Evolutionary conservation across 2,329 filamentous ascomycete species (phyloP).

Genomic region (Arthrobotrys iridis): DNA sequence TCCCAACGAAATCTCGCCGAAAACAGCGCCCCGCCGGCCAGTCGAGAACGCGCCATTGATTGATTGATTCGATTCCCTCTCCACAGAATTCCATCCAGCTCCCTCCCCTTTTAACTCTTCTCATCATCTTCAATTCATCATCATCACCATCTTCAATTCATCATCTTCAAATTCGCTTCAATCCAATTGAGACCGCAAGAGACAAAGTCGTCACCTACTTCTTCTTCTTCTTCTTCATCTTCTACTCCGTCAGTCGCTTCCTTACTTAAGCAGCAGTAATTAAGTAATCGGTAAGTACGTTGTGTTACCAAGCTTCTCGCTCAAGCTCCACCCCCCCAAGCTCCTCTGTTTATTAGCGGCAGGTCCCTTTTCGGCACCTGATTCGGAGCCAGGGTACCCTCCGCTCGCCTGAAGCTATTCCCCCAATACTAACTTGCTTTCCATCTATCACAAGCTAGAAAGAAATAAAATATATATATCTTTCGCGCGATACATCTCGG

Average conservation of each 20-base stretch:
- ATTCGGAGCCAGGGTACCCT: constrained; percentile 34
- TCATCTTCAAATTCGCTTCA: background rate
- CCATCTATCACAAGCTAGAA: constrained; percentile 54
- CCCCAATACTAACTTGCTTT: constrained; percentile 56
- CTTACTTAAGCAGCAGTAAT: too few species aligned
- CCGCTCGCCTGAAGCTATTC: constrained; percentile 55
- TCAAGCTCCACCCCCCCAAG: too few species aligned
- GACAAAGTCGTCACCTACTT: background rate
- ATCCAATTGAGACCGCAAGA: too few species aligned
- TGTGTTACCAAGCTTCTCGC: constrained; percentile 27
- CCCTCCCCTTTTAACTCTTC: background rate
- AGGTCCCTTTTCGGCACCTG: constrained; percentile 55
- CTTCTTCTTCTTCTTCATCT: background rate
- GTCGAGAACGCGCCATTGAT: constrained; percentile 10
- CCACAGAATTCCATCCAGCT: too few species aligned
- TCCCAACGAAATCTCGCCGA: constrained; percentile 53
- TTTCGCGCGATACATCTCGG: constrained; percentile 22
- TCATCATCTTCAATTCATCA: background rate
- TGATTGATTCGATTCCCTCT: too few species aligned
- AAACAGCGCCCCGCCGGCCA: constrained; percentile 27
- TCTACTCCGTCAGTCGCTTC: too few species aligned
- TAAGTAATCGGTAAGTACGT: constrained; percentile 20
- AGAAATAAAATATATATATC: too few species aligned
- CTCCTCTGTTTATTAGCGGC: constrained; percentile 46
- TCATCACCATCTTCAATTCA: background rate